Conservation (phyloP, 306 rosid species). For the Geum urbanum region DNA sequence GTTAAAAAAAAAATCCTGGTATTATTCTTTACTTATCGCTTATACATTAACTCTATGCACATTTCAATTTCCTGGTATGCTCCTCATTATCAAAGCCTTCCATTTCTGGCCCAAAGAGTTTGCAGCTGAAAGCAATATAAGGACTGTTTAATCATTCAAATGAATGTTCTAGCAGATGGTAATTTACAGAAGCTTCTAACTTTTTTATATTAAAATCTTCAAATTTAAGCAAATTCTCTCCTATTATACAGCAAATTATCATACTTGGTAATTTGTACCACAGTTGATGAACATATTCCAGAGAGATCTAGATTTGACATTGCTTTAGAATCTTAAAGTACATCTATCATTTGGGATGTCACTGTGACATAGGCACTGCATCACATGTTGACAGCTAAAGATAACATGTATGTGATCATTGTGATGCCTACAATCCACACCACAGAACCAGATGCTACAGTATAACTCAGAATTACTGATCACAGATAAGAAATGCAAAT, state of each 20-base stretch:
- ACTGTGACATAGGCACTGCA: not conserved
- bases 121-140: slow-evolving; percentile 27
- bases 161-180: not conserved
- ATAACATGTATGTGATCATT: not conserved
- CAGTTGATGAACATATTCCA: not conserved
- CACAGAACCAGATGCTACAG: not conserved
- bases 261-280: not conserved
- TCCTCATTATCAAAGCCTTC: slow-evolving; percentile 48
- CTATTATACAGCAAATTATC: not conserved
- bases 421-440: not conserved
- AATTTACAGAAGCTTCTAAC: not conserved
- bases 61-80: too few relatives aligned
- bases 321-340: not conserved
- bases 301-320: not conserved
- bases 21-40: too few relatives aligned
- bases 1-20: too few relatives aligned
- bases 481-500: not conserved
- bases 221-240: not conserved
- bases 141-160: not conserved
- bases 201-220: not conserved
- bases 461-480: not conserved
- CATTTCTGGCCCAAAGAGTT: slow-evolving; percentile 25
- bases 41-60: too few relatives aligned
- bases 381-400: not conserved
- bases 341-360: not conserved